Conservation (phyloP, 176 grass and related monocot genomes). For the Raddia guianensis region DNA sequence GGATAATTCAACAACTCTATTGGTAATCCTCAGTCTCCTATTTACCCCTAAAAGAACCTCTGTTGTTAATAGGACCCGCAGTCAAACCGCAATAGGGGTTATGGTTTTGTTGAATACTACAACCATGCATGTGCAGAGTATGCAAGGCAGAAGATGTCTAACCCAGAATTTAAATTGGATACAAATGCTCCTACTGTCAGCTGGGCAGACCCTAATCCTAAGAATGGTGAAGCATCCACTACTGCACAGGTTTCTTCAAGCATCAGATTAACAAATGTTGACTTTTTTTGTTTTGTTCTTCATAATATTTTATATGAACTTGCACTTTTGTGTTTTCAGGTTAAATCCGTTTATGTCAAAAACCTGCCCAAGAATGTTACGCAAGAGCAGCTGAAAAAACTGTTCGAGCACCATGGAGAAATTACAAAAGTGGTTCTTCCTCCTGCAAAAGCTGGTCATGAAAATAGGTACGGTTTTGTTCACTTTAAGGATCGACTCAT, state of each 20-base stretch:
- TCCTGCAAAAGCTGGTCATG: slow-evolving; percentile 79
- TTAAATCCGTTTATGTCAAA: slow-evolving; percentile 93
- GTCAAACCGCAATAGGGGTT: slow-evolving; percentile 67
- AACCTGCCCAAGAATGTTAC: slow-evolving; percentile 88
- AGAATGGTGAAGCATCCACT: slow-evolving; percentile 60
- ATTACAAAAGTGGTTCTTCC: slow-evolving; percentile 84
- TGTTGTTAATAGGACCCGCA: slow-evolving; percentile 50
- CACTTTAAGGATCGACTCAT: slow-evolving; percentile 77
- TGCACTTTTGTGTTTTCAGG: slow-evolving; percentile 43
- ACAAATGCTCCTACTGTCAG: slow-evolving; percentile 76
- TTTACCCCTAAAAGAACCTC: slow-evolving; percentile 29
- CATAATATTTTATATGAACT: slow-evolving; percentile 28
- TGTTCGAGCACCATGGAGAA: slow-evolving; percentile 84
- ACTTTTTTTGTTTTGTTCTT: slow-evolving; percentile 4
- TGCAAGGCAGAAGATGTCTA: slow-evolving; percentile 80
- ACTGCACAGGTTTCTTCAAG: slow-evolving; percentile 61
- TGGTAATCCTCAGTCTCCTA: slow-evolving; percentile 15
- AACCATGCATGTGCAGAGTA: slow-evolving; percentile 94
- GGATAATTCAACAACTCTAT: slow-evolving; percentile 16
- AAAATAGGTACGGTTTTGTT: slow-evolving; percentile 92
- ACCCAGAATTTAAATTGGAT: slow-evolving; percentile 80
- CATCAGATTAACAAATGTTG: slow-evolving; percentile 6
- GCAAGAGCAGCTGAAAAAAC: slow-evolving; percentile 58
- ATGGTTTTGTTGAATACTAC: slow-evolving; percentile 88
- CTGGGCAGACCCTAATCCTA: slow-evolving; percentile 83